Percentiles rank a stretch among this genome's conserved stretches.
These are phyloP conservation scores for Apiotrichum akiyoshidainum DNA, from an alignment of 1,284 basidiomycete species.

Conservation along the genomic window DNA sequence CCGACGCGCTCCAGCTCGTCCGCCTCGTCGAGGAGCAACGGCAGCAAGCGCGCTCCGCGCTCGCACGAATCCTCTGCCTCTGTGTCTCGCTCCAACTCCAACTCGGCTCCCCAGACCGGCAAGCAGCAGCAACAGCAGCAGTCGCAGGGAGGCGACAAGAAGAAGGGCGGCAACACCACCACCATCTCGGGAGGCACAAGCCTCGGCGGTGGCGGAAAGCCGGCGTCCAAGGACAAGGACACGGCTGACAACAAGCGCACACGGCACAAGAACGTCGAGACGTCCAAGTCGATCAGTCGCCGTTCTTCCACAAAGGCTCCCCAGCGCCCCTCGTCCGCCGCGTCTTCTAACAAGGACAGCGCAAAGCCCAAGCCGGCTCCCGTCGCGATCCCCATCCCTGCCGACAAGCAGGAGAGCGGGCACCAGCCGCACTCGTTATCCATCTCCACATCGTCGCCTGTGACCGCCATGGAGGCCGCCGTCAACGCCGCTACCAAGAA, in stretches of 20 bases:
- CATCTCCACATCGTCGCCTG: slow-evolving; percentile 30
- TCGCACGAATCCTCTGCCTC: slow-evolving; percentile 21
- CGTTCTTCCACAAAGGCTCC: slow-evolving; percentile 14
- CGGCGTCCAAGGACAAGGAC: not conserved
- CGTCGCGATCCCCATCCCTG: slow-evolving; percentile 5
- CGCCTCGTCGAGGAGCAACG: slow-evolving; percentile 25
- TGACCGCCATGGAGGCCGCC: slow-evolving; percentile 44
- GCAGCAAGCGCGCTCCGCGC: slow-evolving; percentile 24
- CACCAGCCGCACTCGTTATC: slow-evolving; percentile 28
- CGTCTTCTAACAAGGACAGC: slow-evolving; percentile 19
- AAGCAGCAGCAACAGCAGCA: not conserved
- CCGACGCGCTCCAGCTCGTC: slow-evolving; percentile 25
- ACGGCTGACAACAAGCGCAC: slow-evolving; percentile 16
- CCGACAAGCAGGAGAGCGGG: slow-evolving; percentile 4
- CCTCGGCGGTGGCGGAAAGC: slow-evolving; percentile 18
- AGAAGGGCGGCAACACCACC: slow-evolving; percentile 36
- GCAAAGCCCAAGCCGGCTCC: slow-evolving; percentile 11
- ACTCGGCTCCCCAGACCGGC: slow-evolving; percentile 20
- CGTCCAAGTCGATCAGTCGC: slow-evolving; percentile 14
- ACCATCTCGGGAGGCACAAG: slow-evolving; percentile 43
- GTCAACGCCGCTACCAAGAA: slow-evolving; percentile 41
- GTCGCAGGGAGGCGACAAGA: slow-evolving; percentile 15
- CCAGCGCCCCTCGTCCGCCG: slow-evolving; percentile 14
- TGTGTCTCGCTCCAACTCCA: slow-evolving; percentile 37
- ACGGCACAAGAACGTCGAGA: slow-evolving; percentile 19